Conservation (phyloP, 768 basidiomycete genomes). For the Pleurotus ostreatus region DNA sequence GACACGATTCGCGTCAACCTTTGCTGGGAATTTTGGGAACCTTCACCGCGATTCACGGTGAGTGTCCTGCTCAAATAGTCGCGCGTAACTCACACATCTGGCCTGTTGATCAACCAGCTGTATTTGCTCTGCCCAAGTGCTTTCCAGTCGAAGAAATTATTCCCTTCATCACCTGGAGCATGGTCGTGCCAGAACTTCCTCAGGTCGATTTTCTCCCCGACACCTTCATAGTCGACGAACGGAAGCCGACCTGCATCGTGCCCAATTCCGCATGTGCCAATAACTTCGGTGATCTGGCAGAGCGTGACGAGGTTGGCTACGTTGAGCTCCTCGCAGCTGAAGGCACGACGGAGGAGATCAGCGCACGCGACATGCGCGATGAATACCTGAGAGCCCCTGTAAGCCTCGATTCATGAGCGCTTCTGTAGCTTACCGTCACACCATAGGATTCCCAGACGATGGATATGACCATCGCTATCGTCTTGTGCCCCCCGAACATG, state of each 20-base stretch:
- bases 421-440: constrained; percentile 8
- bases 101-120: constrained; percentile 17
- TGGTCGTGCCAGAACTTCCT: constrained; percentile 16
- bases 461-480: constrained; percentile 2
- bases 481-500: constrained; percentile 7
- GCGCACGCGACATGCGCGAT: constrained; percentile 17
- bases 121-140: constrained; percentile 9
- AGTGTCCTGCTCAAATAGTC: too few relatives aligned
- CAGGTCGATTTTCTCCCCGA: constrained; percentile 17
- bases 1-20: constrained; percentile 13
- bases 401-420: neutral
- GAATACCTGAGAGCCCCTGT: neutral
- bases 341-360: constrained; percentile 17
- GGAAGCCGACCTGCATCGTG: constrained; percentile 14
- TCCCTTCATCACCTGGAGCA: neutral
- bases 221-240: constrained; percentile 18
- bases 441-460: constrained; percentile 14
- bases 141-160: constrained; percentile 19
- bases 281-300: constrained; percentile 15
- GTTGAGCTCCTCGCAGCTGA: constrained; percentile 12
- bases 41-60: neutral
- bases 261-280: constrained; percentile 18
- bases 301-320: constrained; percentile 10
- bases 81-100: constrained; percentile 16
- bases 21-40: neutral